These are phyloP conservation scores for Linaria vulgaris DNA, from an alignment of 257 asterid species.

Conservation along the genomic window DNA sequence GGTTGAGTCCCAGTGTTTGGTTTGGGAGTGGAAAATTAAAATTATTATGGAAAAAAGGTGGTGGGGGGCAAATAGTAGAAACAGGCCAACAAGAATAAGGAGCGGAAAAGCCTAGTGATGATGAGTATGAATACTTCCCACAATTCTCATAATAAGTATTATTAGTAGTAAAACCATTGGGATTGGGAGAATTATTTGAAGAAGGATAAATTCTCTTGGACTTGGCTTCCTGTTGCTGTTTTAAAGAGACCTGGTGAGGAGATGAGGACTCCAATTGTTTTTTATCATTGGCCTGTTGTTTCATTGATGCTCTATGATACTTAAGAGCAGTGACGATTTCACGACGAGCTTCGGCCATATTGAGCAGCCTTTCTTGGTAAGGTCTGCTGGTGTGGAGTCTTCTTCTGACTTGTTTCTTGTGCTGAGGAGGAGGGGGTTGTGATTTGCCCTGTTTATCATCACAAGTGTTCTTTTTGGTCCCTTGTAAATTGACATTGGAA, in stretches of 20 bases:
- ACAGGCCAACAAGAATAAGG: slow-evolving; percentile 67
- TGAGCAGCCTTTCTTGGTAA: slow-evolving; percentile 89
- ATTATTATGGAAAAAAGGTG: slow-evolving; percentile 46
- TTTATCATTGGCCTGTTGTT: slow-evolving; percentile 53
- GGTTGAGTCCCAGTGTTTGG: slow-evolving; percentile 87
- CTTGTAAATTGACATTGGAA: slow-evolving; percentile 15
- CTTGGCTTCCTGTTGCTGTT: slow-evolving; percentile 43
- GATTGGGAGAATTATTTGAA: slow-evolving; percentile 31
- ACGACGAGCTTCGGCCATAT: slow-evolving; percentile 97
- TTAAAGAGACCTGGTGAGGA: slow-evolving; percentile 41
- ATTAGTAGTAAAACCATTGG: not conserved
- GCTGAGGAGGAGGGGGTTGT: slow-evolving; percentile 48
- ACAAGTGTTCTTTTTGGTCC: slow-evolving; percentile 34
- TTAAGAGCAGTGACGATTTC: slow-evolving; percentile 96
- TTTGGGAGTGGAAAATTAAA: slow-evolving; percentile 70
- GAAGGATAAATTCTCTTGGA: slow-evolving; percentile 61
- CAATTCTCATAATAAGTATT: slow-evolving; percentile 10
- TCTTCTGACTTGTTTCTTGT: slow-evolving; percentile 78
- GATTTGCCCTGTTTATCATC: slow-evolving; percentile 36
- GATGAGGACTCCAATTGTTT: slow-evolving; percentile 46
- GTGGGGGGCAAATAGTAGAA: slow-evolving; percentile 52
- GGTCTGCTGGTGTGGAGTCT: slow-evolving; percentile 93
- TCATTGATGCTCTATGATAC: slow-evolving; percentile 94
- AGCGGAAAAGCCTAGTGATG: slow-evolving; percentile 36
- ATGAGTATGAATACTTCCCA: slow-evolving; percentile 43